These are phyloP conservation scores for Nitzschia sp. DNA, from an alignment of 108 stramenopile species.

Conservation along the genomic window DNA sequence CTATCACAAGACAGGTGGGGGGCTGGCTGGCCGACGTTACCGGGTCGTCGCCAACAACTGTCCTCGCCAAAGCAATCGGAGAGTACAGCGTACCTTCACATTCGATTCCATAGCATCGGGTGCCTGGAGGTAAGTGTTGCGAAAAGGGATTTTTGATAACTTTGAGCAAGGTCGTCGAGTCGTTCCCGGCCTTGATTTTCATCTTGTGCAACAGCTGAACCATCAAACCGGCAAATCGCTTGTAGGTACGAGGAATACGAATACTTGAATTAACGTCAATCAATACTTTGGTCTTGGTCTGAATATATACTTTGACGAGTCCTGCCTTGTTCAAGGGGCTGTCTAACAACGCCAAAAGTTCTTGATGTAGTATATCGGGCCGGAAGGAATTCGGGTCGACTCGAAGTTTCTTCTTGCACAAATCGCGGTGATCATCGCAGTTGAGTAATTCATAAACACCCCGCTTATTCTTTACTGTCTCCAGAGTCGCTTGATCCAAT, in stretches of 20 bases:
- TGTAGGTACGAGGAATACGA: slow-evolving; percentile 97
- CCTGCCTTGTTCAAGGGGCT: slow-evolving; percentile 98
- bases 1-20: slow-evolving; percentile 93
- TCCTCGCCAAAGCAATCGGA: slow-evolving; percentile 80
- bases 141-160: slow-evolving; percentile 98
- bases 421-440: slow-evolving; percentile 97
- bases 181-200: slow-evolving; percentile 96
- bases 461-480: slow-evolving; percentile 96
- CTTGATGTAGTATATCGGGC: slow-evolving; percentile 99
- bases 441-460: slow-evolving; percentile 96
- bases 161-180: slow-evolving; percentile 91
- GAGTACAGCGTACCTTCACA: slow-evolving; percentile 86
- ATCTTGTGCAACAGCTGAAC: slow-evolving; percentile 99
- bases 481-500: slow-evolving; percentile 93
- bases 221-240: slow-evolving; percentile 90
- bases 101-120: slow-evolving; percentile 84
- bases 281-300: slow-evolving; percentile 90
- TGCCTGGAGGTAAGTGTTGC: slow-evolving; percentile 94
- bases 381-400: slow-evolving; percentile 93
- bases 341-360: slow-evolving; percentile 94
- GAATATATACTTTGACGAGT: slow-evolving; percentile 90
- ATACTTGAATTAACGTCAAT: slow-evolving; percentile 94
- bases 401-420: slow-evolving; percentile 89
- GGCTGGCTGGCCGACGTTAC: slow-evolving; percentile 22
- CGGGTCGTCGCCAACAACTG: slow-evolving; percentile 66